Base-by-base conservation (phyloP, 2,329 filamentous ascomycete genomes). In the Uncinocarpus reesii region DNA sequence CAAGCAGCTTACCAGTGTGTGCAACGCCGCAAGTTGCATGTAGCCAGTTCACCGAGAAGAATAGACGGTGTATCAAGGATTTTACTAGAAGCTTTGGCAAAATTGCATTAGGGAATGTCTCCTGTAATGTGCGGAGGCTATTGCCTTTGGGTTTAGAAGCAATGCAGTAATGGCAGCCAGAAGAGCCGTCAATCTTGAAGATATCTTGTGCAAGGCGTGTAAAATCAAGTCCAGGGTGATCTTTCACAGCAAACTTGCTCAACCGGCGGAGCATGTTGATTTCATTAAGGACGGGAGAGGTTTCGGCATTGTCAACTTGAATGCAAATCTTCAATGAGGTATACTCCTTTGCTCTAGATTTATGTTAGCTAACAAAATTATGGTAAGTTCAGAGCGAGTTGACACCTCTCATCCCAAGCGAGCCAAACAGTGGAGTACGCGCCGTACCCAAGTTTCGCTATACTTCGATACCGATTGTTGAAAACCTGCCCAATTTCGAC, bases 381-480 rank as follows among this genome's bases (percentile, higher is more conserved):
- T 7, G 18, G 24, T 13, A 38, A 18, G 24, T 28, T n/a, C n/a
- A n/a, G n/a, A n/a, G 26, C 21, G 23, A 34, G 11, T 34, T 38
- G 32, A 43, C 31, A 51, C 49, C 38, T 52, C 35, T 53, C 38
- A 44, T 59, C 56, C 45, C 52, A 50, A 18, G 53, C 53, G 26
- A 57, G 57, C 58, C 57, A 61, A 29, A 58, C 55, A 4, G 59
- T 58, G 1, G 57, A 60, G 29, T 56, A 56, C 2, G 55, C 55
- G 16, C 57, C 57, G 44, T 54, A 60, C 0, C 59, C 58, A 26
- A 60, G 55, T 51, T 60, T 60, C 3, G 53, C 53, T 37, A 61
- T 52, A 7, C 57, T 42, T 10, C 50, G 47, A 38, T 58, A 59
- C 18, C 44, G 47, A 49, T 54, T 42, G 3, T 58, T 54, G 46